Percentiles rank a stretch among this genome's conserved stretches.
Evolutionary conservation across 192 early-diverging fungal species (phyloP).

Genomic region (Coemansia sp.): DNA sequence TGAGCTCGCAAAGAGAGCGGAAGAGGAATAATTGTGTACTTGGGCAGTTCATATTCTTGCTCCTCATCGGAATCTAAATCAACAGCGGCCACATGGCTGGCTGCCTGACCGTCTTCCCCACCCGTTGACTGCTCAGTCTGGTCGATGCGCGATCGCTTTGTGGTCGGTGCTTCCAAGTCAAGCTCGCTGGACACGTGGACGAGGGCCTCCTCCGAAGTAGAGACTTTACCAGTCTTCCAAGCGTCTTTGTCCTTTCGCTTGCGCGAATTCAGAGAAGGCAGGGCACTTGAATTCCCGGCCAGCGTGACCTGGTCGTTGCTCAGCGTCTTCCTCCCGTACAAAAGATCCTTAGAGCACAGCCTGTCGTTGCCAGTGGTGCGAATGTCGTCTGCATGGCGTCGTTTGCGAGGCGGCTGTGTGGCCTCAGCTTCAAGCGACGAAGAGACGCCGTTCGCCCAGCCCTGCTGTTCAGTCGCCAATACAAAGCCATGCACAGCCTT

Average conservation of each 20-base stretch:
- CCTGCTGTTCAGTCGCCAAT: neutral
- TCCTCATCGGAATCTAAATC: neutral
- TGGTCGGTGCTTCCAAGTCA: neutral
- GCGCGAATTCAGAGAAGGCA: neutral
- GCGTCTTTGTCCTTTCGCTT: conserved; percentile 19
- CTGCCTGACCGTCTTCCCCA: neutral
- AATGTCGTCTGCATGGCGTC: conserved; percentile 3
- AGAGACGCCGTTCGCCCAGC: neutral
- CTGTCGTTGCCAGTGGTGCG: neutral
- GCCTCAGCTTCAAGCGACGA: neutral
- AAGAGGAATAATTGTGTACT: conserved; percentile 4
- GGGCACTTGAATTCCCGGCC: neutral
- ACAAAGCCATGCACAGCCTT: conserved; percentile 2
- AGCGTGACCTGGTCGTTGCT: neutral
- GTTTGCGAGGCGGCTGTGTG: conserved; percentile 3
- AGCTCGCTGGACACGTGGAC: neutral
- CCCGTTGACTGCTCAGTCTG: neutral
- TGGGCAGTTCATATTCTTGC: conserved; percentile 1
- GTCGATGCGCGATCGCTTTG: neutral
- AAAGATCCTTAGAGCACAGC: conserved; percentile 9
- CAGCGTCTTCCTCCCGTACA: neutral
- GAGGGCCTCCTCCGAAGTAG: neutral
- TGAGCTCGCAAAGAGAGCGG: conserved; percentile 2
- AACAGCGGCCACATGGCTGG: neutral
- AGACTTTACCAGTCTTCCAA: neutral